Evolutionary conservation across 2,329 filamentous ascomycete species (phyloP).

Genomic region (Nannizziopsis arthrosporioides): DNA sequence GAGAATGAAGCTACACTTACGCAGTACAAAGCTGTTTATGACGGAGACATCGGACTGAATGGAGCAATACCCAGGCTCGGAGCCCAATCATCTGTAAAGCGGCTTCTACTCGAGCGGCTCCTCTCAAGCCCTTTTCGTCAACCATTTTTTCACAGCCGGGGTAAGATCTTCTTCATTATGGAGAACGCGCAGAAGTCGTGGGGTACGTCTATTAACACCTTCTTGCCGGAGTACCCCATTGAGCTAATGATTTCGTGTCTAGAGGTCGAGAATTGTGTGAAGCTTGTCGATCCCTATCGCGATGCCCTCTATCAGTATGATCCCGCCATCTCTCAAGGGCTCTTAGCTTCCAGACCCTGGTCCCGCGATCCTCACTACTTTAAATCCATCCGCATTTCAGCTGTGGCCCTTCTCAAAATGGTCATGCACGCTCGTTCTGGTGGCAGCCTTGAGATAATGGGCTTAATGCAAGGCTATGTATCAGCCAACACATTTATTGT

Average conservation of each 20-base stretch:
- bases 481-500: slow-evolving; percentile 73
- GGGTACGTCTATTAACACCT: slow-evolving; percentile 38
- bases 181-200: slow-evolving; percentile 49
- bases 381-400: slow-evolving; percentile 84
- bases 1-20: too few species aligned
- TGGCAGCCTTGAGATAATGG: slow-evolving; percentile 89
- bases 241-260: slow-evolving; percentile 10
- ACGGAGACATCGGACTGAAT: too few species aligned
- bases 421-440: slow-evolving; percentile 97
- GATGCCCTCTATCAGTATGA: slow-evolving; percentile 89
- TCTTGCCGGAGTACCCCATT: slow-evolving; percentile 2
- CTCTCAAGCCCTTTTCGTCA: background rate
- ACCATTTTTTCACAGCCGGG: slow-evolving; percentile 9
- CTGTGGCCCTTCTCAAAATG: slow-evolving; percentile 94
- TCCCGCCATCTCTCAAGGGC: slow-evolving; percentile 52
- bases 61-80: too few species aligned
- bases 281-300: slow-evolving; percentile 71
- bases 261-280: slow-evolving; percentile 82
- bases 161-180: slow-evolving; percentile 28
- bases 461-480: slow-evolving; percentile 92
- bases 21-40: too few species aligned
- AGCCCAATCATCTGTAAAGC: too few species aligned
- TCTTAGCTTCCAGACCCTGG: slow-evolving; percentile 62
- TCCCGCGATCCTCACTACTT: slow-evolving; percentile 69
- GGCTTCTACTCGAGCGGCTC: background rate